These are phyloP conservation scores for Scedosporium aurantiacum DNA, from an alignment of 2,329 filamentous ascomycete genomes.

Conservation along the genomic window DNA sequence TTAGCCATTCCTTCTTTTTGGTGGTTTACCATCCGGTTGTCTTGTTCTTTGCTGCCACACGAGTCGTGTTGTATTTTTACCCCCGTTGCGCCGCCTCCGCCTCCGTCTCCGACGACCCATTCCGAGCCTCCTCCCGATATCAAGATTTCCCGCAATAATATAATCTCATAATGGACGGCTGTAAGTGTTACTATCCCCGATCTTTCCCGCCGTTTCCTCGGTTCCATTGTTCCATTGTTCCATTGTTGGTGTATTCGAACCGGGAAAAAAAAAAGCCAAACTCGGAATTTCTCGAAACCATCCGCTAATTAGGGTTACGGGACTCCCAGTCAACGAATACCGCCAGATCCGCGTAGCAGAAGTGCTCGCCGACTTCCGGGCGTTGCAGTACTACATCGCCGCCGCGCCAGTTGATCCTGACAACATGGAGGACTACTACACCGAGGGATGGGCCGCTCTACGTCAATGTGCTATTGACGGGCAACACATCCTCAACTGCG, in stretches of 20 bases:
- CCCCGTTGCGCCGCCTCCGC: constrained; percentile 1
- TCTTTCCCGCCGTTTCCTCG: not conserved
- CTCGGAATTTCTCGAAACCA: no score
- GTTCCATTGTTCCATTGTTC: not conserved
- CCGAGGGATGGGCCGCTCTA: constrained; percentile 50
- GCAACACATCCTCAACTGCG: constrained; percentile 53
- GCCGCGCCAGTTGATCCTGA: constrained; percentile 42
- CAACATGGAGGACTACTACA: constrained; percentile 48
- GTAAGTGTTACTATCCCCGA: not conserved
- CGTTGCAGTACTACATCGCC: constrained; percentile 51
- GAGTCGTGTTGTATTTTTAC: not conserved
- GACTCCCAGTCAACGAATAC: constrained; percentile 44
- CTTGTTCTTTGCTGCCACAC: not conserved
- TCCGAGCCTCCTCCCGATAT: not conserved
- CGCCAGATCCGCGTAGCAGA: constrained; percentile 50
- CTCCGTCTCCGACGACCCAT: not conserved
- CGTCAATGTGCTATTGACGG: constrained; percentile 53
- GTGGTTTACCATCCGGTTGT: not conserved
- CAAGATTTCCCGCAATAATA: not conserved
- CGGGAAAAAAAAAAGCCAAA: no score
- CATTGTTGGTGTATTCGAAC: no score
- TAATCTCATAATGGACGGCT: constrained; percentile 3
- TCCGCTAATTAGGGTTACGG: no score
- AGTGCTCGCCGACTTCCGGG: constrained; percentile 50
- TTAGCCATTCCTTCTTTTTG: not conserved